Percentiles rank a stretch among this genome's conserved stretches.
These are phyloP conservation scores for Penicillium angulare DNA, from an alignment of 495 filamentous ascomycete species.

Conservation along the genomic window DNA sequence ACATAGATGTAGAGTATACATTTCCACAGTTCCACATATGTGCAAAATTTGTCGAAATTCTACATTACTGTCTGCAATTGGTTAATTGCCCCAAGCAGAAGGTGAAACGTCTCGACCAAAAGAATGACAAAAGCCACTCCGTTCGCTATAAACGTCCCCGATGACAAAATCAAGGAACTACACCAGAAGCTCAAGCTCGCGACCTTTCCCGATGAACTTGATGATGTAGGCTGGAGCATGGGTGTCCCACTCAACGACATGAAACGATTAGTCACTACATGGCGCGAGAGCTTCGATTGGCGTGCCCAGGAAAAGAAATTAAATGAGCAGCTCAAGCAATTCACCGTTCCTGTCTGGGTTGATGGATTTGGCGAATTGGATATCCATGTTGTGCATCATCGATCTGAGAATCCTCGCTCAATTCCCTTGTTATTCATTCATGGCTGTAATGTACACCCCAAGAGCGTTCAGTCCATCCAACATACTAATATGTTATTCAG, in stretches of 20 bases:
- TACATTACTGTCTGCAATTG: no score
- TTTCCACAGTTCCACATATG: no score
- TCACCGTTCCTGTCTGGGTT: slow-evolving; percentile 30
- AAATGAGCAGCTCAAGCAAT: slow-evolving; percentile 42
- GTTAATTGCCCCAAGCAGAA: no score
- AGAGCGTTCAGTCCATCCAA: not conserved
- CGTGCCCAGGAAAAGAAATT: slow-evolving; percentile 37
- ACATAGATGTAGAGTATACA: no score
- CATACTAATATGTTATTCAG: slow-evolving; percentile 24
- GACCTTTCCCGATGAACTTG: slow-evolving; percentile 48
- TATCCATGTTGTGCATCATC: slow-evolving; percentile 53
- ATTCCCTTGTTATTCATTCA: slow-evolving; percentile 63
- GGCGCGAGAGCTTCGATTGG: slow-evolving; percentile 51
- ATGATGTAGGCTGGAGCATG: slow-evolving; percentile 44
- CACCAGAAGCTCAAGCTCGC: slow-evolving; percentile 41
- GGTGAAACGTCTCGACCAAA: no score
- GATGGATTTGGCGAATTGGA: slow-evolving; percentile 44
- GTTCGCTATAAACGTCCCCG: slow-evolving; percentile 44
- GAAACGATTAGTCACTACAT: slow-evolving; percentile 43
- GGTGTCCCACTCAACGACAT: slow-evolving; percentile 49
- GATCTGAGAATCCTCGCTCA: slow-evolving; percentile 44
- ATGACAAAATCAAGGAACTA: slow-evolving; percentile 36
- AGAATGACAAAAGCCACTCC: slow-evolving; percentile 14
- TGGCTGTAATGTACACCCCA: slow-evolving; percentile 43
- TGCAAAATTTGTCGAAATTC: no score